Conservation (phyloP, 805 yeast species). For the Priceomyces fermenticarens region DNA sequence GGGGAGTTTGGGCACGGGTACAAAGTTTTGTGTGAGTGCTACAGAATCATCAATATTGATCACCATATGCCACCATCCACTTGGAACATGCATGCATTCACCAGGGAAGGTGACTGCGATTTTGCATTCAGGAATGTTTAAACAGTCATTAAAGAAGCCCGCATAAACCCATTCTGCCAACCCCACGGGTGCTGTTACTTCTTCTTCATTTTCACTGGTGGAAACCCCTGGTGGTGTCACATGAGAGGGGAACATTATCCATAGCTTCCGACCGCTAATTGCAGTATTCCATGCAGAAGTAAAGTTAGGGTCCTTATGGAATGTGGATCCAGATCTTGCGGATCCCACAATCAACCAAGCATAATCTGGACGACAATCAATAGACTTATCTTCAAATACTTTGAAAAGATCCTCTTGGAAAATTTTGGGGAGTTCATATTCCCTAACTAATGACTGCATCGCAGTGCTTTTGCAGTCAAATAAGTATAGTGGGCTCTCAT, state of each 20-base stretch:
- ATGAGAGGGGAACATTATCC: constrained; percentile 86
- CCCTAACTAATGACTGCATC: constrained; percentile 51
- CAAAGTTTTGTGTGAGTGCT: constrained; percentile 88
- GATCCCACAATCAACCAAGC: constrained; percentile 93
- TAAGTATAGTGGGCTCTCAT: constrained; percentile 81
- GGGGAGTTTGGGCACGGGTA: constrained; percentile 62
- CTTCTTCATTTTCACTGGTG: constrained; percentile 73
- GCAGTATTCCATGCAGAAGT: constrained; percentile 91
- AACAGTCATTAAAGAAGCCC: constrained; percentile 74
- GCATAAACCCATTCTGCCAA: constrained; percentile 87
- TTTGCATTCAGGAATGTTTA: constrained; percentile 53
- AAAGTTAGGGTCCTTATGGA: constrained; percentile 89
- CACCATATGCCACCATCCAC: constrained; percentile 98
- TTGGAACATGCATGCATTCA: constrained; percentile 84
- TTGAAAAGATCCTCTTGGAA: constrained; percentile 62
- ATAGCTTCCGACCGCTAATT: constrained; percentile 69
- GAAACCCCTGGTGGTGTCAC: constrained; percentile 82
- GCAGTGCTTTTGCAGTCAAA: constrained; percentile 81
- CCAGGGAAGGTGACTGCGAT: constrained; percentile 79
- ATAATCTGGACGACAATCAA: constrained; percentile 75
- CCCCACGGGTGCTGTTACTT: constrained; percentile 89
- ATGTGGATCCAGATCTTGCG: constrained; percentile 77
- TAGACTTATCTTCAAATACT: constrained; percentile 35
- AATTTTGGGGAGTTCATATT: constrained; percentile 51
- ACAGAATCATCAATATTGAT: constrained; percentile 81